phyloP scores from a whole-genome alignment of 2,329 filamentous ascomycete genomes.

The Aspergillus cejpii region DNA sequence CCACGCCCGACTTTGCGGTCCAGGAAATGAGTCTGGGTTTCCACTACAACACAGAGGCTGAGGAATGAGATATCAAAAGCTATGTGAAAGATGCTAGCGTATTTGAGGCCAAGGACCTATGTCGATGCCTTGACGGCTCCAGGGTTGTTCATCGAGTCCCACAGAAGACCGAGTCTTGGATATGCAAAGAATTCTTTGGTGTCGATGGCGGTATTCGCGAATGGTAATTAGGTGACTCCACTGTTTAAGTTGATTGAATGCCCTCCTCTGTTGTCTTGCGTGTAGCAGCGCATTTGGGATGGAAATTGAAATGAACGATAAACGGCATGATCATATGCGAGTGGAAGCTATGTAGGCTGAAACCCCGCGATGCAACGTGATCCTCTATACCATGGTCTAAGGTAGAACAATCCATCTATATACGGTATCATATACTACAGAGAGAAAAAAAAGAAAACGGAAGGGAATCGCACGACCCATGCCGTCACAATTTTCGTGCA shows the following conservation, averaged over 20 bases:
- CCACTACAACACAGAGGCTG: slow-evolving; percentile 63
- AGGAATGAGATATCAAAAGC: slow-evolving; percentile 57
- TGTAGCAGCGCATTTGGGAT: slow-evolving; percentile 5
- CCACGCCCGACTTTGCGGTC: slow-evolving; percentile 61
- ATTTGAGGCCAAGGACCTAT: slow-evolving; percentile 58
- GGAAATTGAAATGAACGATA: neutral
- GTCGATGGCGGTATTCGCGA: slow-evolving; percentile 61
- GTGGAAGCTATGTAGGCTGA: neutral
- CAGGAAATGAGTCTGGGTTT: slow-evolving; percentile 75
- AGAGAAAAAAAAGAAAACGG: neutral
- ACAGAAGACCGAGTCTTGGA: slow-evolving; percentile 57
- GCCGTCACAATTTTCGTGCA: slow-evolving; percentile 12
- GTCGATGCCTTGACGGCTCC: slow-evolving; percentile 54
- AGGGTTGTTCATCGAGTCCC: slow-evolving; percentile 55
- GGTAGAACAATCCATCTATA: neutral
- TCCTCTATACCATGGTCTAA: neutral
- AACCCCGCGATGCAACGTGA: neutral
- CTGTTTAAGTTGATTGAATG: neutral
- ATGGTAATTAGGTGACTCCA: slow-evolving; percentile 46
- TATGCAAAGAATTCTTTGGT: slow-evolving; percentile 59
- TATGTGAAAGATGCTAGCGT: slow-evolving; percentile 60
- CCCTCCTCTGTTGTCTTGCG: slow-evolving; percentile 1
- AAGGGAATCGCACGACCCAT: neutral
- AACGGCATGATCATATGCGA: neutral
- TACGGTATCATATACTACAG: neutral